A percentile compares a stretch with the other conserved stretches of the same genome.
Conservation (phyloP, 495 filamentous ascomycete genomes). For the Aspergillus nidulans region DNA sequence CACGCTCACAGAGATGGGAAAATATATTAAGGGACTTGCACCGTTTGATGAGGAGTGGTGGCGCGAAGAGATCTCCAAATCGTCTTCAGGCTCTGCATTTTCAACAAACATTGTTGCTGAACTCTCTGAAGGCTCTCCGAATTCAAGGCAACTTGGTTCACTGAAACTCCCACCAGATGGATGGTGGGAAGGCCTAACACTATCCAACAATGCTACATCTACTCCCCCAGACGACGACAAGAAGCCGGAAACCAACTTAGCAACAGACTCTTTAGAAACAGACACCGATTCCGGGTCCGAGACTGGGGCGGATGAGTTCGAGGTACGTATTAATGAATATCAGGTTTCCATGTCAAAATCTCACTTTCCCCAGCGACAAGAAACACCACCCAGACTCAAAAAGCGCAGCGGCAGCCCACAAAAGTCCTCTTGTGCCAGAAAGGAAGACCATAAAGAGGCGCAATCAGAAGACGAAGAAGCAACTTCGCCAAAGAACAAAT, state of each 20-base stretch:
- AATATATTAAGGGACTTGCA: slow-evolving; percentile 42
- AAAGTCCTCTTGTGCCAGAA: neutral
- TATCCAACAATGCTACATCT: slow-evolving; percentile 1
- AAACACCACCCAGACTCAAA: slow-evolving; percentile 32
- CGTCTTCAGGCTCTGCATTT: slow-evolving; percentile 15
- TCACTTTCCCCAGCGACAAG: slow-evolving; percentile 29
- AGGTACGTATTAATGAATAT: slow-evolving; percentile 23
- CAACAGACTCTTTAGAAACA: slow-evolving; percentile 5
- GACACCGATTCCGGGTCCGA: slow-evolving; percentile 21
- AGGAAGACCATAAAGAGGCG: neutral
- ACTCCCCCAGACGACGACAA: slow-evolving; percentile 2
- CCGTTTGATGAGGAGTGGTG: slow-evolving; percentile 43
- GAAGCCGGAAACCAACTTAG: neutral
- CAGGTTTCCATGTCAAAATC: neutral
- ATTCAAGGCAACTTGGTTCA: neutral
- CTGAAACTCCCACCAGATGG: slow-evolving; percentile 20
- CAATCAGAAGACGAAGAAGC: slow-evolving; percentile 2
- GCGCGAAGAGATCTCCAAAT: slow-evolving; percentile 25
- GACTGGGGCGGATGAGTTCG: slow-evolving; percentile 33
- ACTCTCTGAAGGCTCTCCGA: slow-evolving; percentile 11
- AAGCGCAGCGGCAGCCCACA: slow-evolving; percentile 7
- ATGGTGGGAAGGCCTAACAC: slow-evolving; percentile 39
- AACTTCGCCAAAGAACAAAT: neutral
- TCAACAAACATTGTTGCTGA: slow-evolving; percentile 27
- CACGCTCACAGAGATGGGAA: slow-evolving; percentile 32